These are phyloP conservation scores for Termitomyces sp. DNA, from an alignment of 768 basidiomycete species.

Conservation along the genomic window DNA sequence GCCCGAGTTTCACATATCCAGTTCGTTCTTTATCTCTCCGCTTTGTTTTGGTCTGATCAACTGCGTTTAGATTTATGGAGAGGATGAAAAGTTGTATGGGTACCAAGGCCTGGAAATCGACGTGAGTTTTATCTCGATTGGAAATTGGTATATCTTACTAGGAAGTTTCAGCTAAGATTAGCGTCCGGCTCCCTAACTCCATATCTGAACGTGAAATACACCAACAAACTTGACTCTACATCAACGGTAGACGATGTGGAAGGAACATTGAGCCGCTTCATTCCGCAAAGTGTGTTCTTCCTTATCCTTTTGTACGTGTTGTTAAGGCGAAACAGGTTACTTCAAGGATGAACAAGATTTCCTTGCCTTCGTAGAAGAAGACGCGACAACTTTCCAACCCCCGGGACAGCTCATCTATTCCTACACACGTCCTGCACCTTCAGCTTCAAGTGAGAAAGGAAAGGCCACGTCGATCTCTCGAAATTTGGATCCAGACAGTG, in stretches of 20 bases:
- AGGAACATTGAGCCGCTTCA: conserved; percentile 68
- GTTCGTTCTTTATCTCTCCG: conserved; percentile 39
- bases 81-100: conserved; percentile 95
- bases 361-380: conserved; percentile 66
- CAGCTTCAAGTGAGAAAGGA: conserved; percentile 45
- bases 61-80: conserved; percentile 79
- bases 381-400: conserved; percentile 78
- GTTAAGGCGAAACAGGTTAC: conserved; percentile 51
- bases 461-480: conserved; percentile 45
- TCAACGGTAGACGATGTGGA: conserved; percentile 88
- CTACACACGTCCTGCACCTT: conserved; percentile 61
- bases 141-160: background rate
- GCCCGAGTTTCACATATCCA: conserved; percentile 93
- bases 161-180: conserved; percentile 62
- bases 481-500: conserved; percentile 45
- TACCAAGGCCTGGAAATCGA: conserved; percentile 84
- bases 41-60: background rate
- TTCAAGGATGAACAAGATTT: conserved; percentile 68
- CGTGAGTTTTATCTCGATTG: conserved; percentile 42
- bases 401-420: conserved; percentile 72
- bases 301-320: background rate
- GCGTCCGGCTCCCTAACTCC: conserved; percentile 84
- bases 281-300: conserved; percentile 60
- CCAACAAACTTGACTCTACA: conserved; percentile 60
- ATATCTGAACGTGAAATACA: conserved; percentile 68